Percentiles rank a stretch among this genome's conserved stretches.
These are phyloP conservation scores for Russula vinacea DNA, from an alignment of 768 basidiomycete species.

Conservation along the genomic window DNA sequence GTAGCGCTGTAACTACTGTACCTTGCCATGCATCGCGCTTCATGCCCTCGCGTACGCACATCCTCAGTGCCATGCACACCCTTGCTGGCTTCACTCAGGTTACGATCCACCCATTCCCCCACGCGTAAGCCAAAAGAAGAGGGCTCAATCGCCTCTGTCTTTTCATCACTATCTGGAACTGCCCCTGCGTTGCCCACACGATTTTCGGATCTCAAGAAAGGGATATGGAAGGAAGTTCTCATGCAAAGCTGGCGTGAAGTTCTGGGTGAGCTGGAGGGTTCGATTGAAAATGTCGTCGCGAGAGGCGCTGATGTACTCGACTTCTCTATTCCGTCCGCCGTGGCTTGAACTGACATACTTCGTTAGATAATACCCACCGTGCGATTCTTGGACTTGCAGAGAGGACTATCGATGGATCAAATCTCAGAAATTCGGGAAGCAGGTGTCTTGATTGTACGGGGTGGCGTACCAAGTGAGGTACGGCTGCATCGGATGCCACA, in stretches of 20 bases:
- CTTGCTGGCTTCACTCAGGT: slow-evolving; percentile 2
- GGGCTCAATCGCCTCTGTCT: slow-evolving; percentile 48
- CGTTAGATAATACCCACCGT: slow-evolving; percentile 53
- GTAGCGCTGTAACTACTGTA: not conserved
- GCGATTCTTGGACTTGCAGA: slow-evolving; percentile 43
- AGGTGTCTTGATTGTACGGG: slow-evolving; percentile 56
- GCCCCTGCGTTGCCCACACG: slow-evolving; percentile 49
- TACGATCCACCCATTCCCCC: slow-evolving; percentile 2
- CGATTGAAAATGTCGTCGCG: slow-evolving; percentile 47
- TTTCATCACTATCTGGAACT: slow-evolving; percentile 44
- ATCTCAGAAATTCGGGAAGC: slow-evolving; percentile 45
- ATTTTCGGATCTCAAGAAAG: slow-evolving; percentile 58
- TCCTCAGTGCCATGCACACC: slow-evolving; percentile 4
- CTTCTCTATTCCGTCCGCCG: not conserved
- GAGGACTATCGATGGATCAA: slow-evolving; percentile 48
- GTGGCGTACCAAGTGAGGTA: slow-evolving; percentile 54
- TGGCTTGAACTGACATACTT: not conserved
- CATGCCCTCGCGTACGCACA: not conserved
- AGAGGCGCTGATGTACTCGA: slow-evolving; percentile 47
- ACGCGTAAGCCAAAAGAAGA: slow-evolving; percentile 32
- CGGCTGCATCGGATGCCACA: slow-evolving; percentile 30
- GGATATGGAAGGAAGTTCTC: slow-evolving; percentile 47
- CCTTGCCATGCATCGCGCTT: not conserved
- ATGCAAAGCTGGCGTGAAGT: slow-evolving; percentile 55
- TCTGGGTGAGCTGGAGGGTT: slow-evolving; percentile 46